phyloP scores from a whole-genome alignment of 306 rosid genomes.

The Dalbergia cultrata region DNA sequence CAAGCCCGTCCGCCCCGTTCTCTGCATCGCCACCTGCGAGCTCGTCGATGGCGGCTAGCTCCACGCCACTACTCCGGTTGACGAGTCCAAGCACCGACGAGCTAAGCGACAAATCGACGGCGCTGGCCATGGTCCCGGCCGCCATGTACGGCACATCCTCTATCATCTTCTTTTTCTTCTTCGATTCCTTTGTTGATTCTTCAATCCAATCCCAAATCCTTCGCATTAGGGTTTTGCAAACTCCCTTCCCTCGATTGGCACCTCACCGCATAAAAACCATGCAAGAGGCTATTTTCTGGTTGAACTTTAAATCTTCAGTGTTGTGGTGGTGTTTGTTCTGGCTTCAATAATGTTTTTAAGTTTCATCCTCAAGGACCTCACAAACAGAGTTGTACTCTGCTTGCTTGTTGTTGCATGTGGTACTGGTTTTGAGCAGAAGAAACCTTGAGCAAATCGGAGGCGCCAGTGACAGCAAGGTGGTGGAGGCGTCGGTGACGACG shows the following conservation, averaged over 20 bases:
- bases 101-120: conserved; percentile 97
- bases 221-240: conserved; percentile 53
- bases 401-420: conserved; percentile 73
- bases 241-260: background rate
- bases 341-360: conserved; percentile 75
- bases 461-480: no score
- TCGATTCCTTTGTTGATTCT: conserved; percentile 26
- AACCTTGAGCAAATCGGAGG: conserved; percentile 37
- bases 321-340: conserved; percentile 8
- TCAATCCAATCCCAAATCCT: conserved; percentile 35
- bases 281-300: conserved; percentile 13
- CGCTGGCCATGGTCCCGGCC: conserved; percentile 99
- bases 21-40: no score
- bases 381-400: conserved; percentile 79
- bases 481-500: no score
- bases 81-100: conserved; percentile 63
- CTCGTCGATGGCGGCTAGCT: no score
- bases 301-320: conserved; percentile 40
- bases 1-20: no score
- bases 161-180: conserved; percentile 28
- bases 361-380: conserved; percentile 79
- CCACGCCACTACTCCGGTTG: no score
- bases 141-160: conserved; percentile 61
- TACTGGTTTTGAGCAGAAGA: conserved; percentile 53
- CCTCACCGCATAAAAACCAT: conserved; percentile 29